Evolutionary conservation across 768 basidiomycete species (phyloP).

Genomic region (Butyriboletus loyo): DNA sequence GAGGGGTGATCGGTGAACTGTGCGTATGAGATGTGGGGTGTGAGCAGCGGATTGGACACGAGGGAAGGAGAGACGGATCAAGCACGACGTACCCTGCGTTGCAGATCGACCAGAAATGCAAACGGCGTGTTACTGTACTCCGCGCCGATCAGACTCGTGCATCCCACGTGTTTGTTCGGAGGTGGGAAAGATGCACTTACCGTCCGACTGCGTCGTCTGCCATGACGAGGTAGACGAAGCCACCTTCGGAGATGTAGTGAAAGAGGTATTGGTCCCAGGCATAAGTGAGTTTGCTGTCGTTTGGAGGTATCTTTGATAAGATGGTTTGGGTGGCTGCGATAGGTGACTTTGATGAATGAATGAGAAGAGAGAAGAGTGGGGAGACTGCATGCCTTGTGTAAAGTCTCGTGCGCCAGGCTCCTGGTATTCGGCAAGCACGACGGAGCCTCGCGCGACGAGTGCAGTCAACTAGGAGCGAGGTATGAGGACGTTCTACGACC

Average conservation of each 20-base stretch:
- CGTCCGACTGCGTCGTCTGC: slow-evolving; percentile 90
- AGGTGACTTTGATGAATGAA: neutral
- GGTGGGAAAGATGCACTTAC: slow-evolving; percentile 38
- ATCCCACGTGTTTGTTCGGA: neutral
- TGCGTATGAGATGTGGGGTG: slow-evolving; percentile 18
- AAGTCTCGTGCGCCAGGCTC: slow-evolving; percentile 74
- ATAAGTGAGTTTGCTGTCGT: slow-evolving; percentile 78
- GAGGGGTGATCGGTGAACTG: slow-evolving; percentile 65
- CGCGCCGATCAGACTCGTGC: neutral
- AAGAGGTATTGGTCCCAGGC: slow-evolving; percentile 93
- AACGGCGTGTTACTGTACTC: slow-evolving; percentile 81
- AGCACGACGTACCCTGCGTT: slow-evolving; percentile 54
- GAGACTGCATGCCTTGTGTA: slow-evolving; percentile 65
- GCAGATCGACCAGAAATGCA: slow-evolving; percentile 84
- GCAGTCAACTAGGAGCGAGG: slow-evolving; percentile 65
- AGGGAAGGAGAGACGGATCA: neutral
- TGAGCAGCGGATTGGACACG: neutral
- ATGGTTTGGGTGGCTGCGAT: slow-evolving; percentile 78
- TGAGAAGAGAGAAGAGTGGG: neutral
- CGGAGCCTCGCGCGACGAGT: slow-evolving; percentile 72
- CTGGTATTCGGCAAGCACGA: slow-evolving; percentile 85
- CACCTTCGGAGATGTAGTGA: slow-evolving; percentile 89
- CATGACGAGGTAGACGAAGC: slow-evolving; percentile 88
- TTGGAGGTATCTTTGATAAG: slow-evolving; percentile 92
- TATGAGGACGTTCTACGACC: neutral